phyloP scores from a whole-genome alignment of 2,329 filamentous ascomycete species.

The Magnaporthales sp. region DNA sequence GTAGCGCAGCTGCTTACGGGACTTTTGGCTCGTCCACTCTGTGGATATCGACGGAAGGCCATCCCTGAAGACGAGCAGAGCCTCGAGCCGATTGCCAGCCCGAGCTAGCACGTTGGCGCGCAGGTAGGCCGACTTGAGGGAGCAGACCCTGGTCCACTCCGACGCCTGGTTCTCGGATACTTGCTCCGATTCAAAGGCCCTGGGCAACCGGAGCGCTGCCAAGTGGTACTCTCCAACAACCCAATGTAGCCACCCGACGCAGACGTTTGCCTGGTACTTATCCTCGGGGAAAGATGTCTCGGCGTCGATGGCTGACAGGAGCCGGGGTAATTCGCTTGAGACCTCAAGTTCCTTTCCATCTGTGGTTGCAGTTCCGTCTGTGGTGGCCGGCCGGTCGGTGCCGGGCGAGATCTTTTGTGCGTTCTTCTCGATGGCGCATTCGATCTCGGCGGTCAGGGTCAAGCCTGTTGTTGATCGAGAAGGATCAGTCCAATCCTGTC shows the following conservation, averaged over 20 bases:
- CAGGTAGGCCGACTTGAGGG: slow-evolving; percentile 70
- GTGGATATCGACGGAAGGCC: slow-evolving; percentile 54
- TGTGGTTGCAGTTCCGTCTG: slow-evolving; percentile 28
- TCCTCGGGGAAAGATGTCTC: slow-evolving; percentile 47
- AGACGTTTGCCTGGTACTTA: slow-evolving; percentile 71
- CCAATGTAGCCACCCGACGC: slow-evolving; percentile 80
- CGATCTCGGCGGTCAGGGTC: slow-evolving; percentile 59
- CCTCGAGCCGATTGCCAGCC: slow-evolving; percentile 42
- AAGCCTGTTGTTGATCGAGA: slow-evolving; percentile 43
- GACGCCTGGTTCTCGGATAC: slow-evolving; percentile 45
- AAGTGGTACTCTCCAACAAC: slow-evolving; percentile 58
- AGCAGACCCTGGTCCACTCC: slow-evolving; percentile 76
- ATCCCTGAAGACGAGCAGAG: slow-evolving; percentile 57
- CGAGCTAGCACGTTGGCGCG: slow-evolving; percentile 56
- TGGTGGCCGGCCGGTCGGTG: slow-evolving; percentile 31
- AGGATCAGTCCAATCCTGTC: slow-evolving; percentile 13
- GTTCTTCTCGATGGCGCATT: slow-evolving; percentile 54
- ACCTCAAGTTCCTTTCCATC: slow-evolving; percentile 34
- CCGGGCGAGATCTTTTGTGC: slow-evolving; percentile 30
- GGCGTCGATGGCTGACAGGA: slow-evolving; percentile 48
- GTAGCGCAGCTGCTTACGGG: slow-evolving; percentile 58
- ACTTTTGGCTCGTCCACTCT: slow-evolving; percentile 39
- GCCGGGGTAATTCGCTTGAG: slow-evolving; percentile 35
- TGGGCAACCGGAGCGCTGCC: slow-evolving; percentile 54
- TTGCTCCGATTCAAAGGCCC: slow-evolving; percentile 48